A percentile compares a stretch with the other conserved stretches of the same genome.
These are phyloP conservation scores for Sonneratia caseolaris DNA, from an alignment of 345 rosid genomes.

Conservation along the genomic window DNA sequence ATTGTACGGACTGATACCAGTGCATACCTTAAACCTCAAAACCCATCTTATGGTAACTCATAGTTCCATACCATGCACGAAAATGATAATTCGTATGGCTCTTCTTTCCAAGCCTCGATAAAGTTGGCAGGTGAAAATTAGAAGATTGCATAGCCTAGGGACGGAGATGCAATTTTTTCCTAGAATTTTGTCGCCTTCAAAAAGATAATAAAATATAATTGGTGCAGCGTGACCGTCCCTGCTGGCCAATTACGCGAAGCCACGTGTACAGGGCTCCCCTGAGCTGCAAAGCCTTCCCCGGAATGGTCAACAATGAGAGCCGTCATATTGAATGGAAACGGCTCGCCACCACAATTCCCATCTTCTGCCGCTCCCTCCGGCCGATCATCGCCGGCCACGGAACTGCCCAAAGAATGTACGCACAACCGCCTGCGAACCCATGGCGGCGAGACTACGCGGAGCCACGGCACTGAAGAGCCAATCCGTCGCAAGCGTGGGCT, in stretches of 20 bases:
- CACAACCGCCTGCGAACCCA: not conserved
- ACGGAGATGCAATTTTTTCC: not conserved
- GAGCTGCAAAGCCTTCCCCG: not conserved
- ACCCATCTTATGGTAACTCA: too few relatives aligned
- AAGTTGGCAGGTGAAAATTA: not conserved
- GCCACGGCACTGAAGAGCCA: conserved; percentile 1
- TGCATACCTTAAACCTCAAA: too few relatives aligned
- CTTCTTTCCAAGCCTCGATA: too few relatives aligned
- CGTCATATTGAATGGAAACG: conserved; percentile 15
- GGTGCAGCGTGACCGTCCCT: not conserved
- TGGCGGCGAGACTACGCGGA: conserved; percentile 6
- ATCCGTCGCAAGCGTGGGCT: not conserved
- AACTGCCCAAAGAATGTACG: not conserved
- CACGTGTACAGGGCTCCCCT: not conserved
- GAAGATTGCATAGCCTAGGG: not conserved
- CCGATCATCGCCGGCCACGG: not conserved
- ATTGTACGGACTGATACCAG: too few relatives aligned
- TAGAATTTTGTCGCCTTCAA: too few relatives aligned
- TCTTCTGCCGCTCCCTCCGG: not conserved
- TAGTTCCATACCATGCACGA: too few relatives aligned
- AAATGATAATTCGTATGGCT: too few relatives aligned
- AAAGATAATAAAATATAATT: not conserved
- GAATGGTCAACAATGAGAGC: not conserved
- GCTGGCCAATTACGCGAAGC: not conserved
- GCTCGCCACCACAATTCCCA: not conserved